Base-by-base conservation (phyloP, 352 stramenopile genomes). In the Plasmopara muralis region DNA sequence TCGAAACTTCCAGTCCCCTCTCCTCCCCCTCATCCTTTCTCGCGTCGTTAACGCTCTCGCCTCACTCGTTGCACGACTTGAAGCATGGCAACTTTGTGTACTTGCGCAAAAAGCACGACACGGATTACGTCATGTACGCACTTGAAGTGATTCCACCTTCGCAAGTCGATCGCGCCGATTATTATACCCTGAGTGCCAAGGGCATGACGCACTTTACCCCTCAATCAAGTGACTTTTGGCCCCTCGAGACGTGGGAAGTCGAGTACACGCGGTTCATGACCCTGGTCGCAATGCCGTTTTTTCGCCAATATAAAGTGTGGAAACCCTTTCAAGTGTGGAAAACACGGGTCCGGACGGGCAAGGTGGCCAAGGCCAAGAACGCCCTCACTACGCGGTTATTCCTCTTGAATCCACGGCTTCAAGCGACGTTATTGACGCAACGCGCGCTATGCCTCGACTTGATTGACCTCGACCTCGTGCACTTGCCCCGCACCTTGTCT, bases 291-390 rank as follows among this genome's bases (percentile, higher is more conserved):
- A 89, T 96, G 50, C 69, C 80, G 28, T 97, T 97, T 63, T 97
- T 97, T 52, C 72, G 89, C 43, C 82, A 87, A 53, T 97, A 97
- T 74, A 87, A 87, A 53, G 58, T 81, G 35, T 98, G 91, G 91
- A 98, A 98, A 64, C 95, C 85, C 53, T 98, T 94, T 56, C 93
- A 85, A 25, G 86, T 96, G 43, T 98, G 93, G 93, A 96, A 94
- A 55, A 75, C 83, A 46, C 83, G 73, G 9, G 78, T 98, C 35
- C 89, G 85, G 9, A 59, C 74, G 0, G 73, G 64, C 56, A 98
- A 98, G 68, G 95, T 93, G 56, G 63, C 73, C 13, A 80, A 86
- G 40, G 88, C 89, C 20, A 91, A 87, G 53, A 82, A 89, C 29
- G 62, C 68, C 5, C 60, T 98, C 9, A 83, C 87, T 40, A 77